Evolutionary conservation across 2,329 filamentous ascomycete species (phyloP).

Genomic region (Chalara sp.): DNA sequence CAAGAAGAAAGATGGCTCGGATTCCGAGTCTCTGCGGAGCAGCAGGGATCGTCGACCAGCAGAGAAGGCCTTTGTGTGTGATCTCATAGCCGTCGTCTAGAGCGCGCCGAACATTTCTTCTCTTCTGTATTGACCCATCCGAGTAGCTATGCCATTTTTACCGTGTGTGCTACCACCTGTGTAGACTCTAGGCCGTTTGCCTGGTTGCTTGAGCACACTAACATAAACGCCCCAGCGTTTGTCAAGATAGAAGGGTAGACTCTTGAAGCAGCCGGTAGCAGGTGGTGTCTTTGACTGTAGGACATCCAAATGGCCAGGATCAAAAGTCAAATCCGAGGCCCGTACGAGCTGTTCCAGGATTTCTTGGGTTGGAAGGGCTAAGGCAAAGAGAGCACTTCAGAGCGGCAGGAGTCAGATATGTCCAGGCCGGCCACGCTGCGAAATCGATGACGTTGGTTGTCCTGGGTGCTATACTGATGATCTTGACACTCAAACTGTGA

Average conservation of each 20-base stretch:
- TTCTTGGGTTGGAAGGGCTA: neutral
- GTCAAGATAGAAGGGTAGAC: neutral
- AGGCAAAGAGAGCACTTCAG: neutral
- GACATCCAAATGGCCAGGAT: slow-evolving; percentile 5
- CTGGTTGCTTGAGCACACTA: slow-evolving; percentile 5
- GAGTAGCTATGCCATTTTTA: neutral
- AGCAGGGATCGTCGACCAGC: slow-evolving; percentile 2
- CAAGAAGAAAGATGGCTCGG: slow-evolving; percentile 1
- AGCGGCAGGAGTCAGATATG: too few relatives aligned
- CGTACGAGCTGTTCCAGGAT: neutral
- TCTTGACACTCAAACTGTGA: too few relatives aligned
- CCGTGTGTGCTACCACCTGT: slow-evolving; percentile 18
- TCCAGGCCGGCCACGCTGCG: too few relatives aligned
- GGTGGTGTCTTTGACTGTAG: slow-evolving; percentile 4
- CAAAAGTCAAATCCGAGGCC: neutral
- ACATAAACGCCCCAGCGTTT: slow-evolving; percentile 9
- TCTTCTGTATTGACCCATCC: slow-evolving; percentile 3
- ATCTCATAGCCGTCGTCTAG: slow-evolving; percentile 3
- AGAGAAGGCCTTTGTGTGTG: slow-evolving; percentile 6
- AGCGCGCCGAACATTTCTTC: slow-evolving; percentile 9
- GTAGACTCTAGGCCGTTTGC: slow-evolving; percentile 3
- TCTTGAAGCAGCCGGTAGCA: slow-evolving; percentile 7
- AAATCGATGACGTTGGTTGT: too few relatives aligned
- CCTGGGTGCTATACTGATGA: too few relatives aligned
- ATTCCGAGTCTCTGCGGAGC: neutral